phyloP scores from a whole-genome alignment of 1,284 basidiomycete genomes.

The Puccinia hordei region DNA sequence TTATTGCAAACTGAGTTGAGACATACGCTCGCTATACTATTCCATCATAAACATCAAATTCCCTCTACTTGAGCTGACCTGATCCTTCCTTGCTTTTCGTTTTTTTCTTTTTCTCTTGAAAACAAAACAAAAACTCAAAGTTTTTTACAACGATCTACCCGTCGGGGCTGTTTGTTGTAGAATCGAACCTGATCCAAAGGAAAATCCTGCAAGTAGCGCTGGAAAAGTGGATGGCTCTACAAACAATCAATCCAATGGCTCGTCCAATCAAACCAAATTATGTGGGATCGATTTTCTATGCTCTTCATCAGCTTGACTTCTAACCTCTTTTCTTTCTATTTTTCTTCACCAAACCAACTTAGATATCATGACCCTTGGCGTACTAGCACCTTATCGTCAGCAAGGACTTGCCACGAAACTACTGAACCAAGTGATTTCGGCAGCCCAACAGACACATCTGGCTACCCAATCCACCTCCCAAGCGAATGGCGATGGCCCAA shows the following conservation, averaged over 20 bases:
- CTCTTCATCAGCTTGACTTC: conserved; percentile 52
- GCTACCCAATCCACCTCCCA: conserved; percentile 29
- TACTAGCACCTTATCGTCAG: conserved; percentile 59
- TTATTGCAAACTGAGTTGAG: conserved; percentile 46
- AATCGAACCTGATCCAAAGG: conserved; percentile 32
- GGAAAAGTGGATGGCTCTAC: neutral
- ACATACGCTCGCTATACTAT: neutral
- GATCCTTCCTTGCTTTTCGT: neutral
- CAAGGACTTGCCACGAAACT: conserved; percentile 57
- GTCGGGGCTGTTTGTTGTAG: conserved; percentile 42
- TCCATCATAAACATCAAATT: too few relatives aligned
- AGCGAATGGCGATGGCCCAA: conserved; percentile 49
- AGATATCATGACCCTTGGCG: conserved; percentile 58
- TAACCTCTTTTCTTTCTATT: neutral
- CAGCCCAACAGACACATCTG: conserved; percentile 55
- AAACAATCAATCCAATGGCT: neutral
- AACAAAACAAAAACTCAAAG: neutral
- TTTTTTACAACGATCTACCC: conserved; percentile 49
- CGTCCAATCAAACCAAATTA: conserved; percentile 26
- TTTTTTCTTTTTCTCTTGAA: neutral
- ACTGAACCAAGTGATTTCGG: conserved; percentile 56
- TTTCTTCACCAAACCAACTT: conserved; percentile 27
- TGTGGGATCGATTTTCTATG: conserved; percentile 12
- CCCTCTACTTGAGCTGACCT: neutral
- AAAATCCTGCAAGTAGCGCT: neutral